Evolutionary conservation across 306 rosid genomes (phyloP), one percentile per base, ranked within the genome.

Genomic region (Cicer pinnatifidum): DNA sequence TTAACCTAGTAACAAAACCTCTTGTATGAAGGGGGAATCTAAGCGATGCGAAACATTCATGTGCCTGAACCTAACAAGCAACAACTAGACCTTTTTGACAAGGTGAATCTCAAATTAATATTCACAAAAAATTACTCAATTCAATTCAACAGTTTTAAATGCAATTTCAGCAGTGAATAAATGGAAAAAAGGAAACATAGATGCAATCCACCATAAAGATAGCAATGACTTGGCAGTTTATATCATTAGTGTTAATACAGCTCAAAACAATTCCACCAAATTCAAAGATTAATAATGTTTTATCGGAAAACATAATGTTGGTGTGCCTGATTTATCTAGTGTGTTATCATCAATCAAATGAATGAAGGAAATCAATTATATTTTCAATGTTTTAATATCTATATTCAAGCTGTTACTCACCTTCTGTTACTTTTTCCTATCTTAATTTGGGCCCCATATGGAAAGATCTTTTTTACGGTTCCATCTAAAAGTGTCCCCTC

Each of bases 401-500:
- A 69, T 19, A 73, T 56, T 28, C 52, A 72, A 61, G 43, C 10
- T 43, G 65, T 67, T 23, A 75, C 81, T 77, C 66, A 91, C 97
- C 96, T 86, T 82, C 96, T 81, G 80, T 90, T 87, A 67, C 84
- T 83, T 73, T 86, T 80, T 17, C 86, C 90, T 46, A 94, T 89
- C 82, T 83, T 87, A 75, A 94, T 77, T 70, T 91, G 97, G 51
- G 96, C 99, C 74, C 99, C 99, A 84, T 83, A 94, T 0, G 96
- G 96, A 39, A 82, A 84, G 19, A 91, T 80, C 80, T 88, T 90
- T 80, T 83, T 88, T 41, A 94, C 95, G 0, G 88, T 91, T 66
- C 99, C 99, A 69, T 88, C 86, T 52, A 94, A 69, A 80, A 91
- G 96, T 11, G 96, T 80, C 77, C 99, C 99, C 54, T 91, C 97